phyloP scores from a whole-genome alignment of 306 rosid genomes.

The Biancaea sappan region DNA sequence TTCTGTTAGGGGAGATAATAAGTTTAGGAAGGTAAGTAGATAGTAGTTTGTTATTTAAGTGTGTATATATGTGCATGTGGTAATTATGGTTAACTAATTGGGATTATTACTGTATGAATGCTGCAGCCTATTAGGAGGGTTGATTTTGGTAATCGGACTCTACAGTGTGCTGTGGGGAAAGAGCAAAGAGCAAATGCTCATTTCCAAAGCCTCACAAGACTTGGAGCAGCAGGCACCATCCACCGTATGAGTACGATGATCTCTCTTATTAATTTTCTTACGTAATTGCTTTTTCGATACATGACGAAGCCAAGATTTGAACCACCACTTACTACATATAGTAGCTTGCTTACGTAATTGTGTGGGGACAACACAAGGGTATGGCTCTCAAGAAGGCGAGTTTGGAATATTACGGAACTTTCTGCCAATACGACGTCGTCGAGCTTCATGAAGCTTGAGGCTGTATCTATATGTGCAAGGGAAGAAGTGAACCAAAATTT shows the following conservation, averaged over 20 bases:
- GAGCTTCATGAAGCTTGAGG: neutral
- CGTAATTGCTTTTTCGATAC: too few species aligned
- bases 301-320: too few species aligned
- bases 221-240: too few species aligned
- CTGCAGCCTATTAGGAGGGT: constrained; percentile 71
- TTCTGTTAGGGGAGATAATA: constrained; percentile 63
- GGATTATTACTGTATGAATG: too few species aligned
- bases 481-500: neutral
- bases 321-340: too few species aligned
- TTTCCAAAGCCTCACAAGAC: constrained; percentile 26
- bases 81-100: too few species aligned
- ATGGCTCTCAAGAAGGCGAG: neutral
- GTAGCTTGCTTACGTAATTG: too few species aligned
- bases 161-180: constrained; percentile 84
- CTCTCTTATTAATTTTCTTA: too few species aligned
- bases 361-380: neutral
- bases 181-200: constrained; percentile 56
- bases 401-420: neutral
- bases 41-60: too few species aligned
- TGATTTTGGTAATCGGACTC: constrained; percentile 62
- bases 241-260: too few species aligned
- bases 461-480: neutral
- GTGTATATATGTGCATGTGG: too few species aligned
- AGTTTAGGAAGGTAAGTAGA: constrained; percentile 72
- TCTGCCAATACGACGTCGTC: neutral